Conservation (phyloP, 306 rosid species). For the Astragalus glycyphyllos region DNA sequence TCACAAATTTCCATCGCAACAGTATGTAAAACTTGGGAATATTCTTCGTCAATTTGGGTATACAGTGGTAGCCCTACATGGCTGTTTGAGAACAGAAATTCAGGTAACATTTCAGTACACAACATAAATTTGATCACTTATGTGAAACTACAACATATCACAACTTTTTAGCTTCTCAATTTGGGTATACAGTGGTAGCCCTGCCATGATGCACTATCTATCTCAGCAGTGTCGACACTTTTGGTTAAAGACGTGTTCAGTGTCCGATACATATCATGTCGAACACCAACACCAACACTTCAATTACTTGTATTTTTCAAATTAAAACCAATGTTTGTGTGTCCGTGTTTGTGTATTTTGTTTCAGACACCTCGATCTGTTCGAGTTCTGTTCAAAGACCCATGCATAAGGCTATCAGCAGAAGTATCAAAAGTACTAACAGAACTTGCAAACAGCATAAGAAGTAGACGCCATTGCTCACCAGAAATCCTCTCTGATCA, state of each 20-base stretch:
- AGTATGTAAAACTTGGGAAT: constrained; percentile 78
- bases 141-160: constrained; percentile 1
- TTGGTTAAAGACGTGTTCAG: too few species aligned
- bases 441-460: constrained; percentile 76
- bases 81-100: constrained; percentile 81
- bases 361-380: constrained; percentile 71
- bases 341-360: too few species aligned
- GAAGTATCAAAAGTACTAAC: constrained; percentile 76
- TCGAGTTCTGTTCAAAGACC: constrained; percentile 76
- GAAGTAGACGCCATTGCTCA: constrained; percentile 72
- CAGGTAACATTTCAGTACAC: constrained; percentile 53
- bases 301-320: too few species aligned
- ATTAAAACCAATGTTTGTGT: too few species aligned
- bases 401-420: constrained; percentile 65
- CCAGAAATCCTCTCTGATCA: constrained; percentile 81
- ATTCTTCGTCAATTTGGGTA: constrained; percentile 94
- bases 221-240: too few species aligned
- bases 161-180: constrained; percentile 19
- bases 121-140: constrained; percentile 3
- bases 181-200: too few species aligned
- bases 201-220: too few species aligned
- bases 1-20: constrained; percentile 79
- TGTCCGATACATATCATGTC: too few species aligned
- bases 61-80: constrained; percentile 86
- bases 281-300: too few species aligned